Evolutionary conservation across 2,329 filamentous ascomycete genomes (phyloP), one percentile per base, ranked within the genome.

Genomic region (Fusarium humuli): DNA sequence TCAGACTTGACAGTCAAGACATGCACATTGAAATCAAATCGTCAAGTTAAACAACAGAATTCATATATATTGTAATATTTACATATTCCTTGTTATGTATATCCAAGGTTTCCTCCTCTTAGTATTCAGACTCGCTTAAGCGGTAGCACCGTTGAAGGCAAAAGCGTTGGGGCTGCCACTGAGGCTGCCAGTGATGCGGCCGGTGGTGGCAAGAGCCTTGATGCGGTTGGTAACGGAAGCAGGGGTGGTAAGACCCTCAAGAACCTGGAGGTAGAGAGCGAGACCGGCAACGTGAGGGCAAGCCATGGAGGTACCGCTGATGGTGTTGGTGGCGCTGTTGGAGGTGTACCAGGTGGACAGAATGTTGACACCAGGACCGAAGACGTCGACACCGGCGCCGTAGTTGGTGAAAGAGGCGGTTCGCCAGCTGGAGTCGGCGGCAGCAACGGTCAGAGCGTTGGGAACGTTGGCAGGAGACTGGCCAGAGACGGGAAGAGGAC

Each of bases 341-440:
- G 75, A 70, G 56, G 81, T 79, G 55, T 80, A 81, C 81, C 81
- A 87, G 5, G 87, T 76, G 29, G 82, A 76, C 5, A 80, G 45
- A 52, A 85, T 77, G 25, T 67, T 65, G 7, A 77, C 77, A 53
- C 83, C 83, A 3, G 83, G 83, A 5, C 81, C 83, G 44, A 82
- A 79, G 37, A 85, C 71, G 56, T 84, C 80, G 42, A 85, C 73
- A 11, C 67, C 65, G 41, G 73, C 14, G n/a, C 82, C 83, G 62
- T 80, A 87, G 81, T 87, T 87, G 75, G 83, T 85, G 78, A 81
- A 86, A 30, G 73, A 75, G 58, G 84, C 79, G 40, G 78, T 77
- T 56, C 73, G 67, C 69, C 85, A 82, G 57, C 63, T 71, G 22
- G 60, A 71, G 69, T 80, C 78, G 46, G 81, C 81, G 42, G 85